These are phyloP conservation scores for Fusarium heterosporum DNA, from an alignment of 2,329 filamentous ascomycete species.

Conservation along the genomic window DNA sequence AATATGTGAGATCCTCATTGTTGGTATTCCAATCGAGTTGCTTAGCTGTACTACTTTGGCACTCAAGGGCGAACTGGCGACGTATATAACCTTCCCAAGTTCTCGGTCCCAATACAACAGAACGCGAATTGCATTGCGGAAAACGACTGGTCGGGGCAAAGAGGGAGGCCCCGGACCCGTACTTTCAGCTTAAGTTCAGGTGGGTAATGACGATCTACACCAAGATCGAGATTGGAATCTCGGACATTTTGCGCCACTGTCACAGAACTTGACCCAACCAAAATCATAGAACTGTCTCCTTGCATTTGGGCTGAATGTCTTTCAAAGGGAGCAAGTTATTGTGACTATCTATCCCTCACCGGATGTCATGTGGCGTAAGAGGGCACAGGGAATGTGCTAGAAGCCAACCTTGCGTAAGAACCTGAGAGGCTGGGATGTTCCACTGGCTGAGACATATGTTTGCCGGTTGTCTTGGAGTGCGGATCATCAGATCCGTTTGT, in stretches of 20 bases:
- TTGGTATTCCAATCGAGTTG: neutral
- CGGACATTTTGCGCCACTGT: neutral
- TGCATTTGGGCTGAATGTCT: neutral
- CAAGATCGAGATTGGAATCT: neutral
- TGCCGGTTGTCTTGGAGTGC: neutral
- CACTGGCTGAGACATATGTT: neutral
- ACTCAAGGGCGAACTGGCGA: neutral
- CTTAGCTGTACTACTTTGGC: neutral
- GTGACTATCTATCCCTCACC: neutral
- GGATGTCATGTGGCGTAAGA: neutral
- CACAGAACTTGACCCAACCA: neutral
- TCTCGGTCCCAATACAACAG: neutral
- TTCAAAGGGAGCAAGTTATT: neutral
- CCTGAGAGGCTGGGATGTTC: neutral
- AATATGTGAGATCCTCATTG: neutral
- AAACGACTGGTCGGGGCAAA: neutral
- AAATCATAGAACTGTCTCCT: neutral
- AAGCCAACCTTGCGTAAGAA: neutral
- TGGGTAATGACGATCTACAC: neutral
- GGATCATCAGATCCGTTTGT: too few species aligned
- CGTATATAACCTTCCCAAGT: neutral
- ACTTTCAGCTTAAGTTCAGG: neutral
- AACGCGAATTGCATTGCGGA: neutral
- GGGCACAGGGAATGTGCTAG: too few species aligned
- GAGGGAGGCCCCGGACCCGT: neutral